phyloP scores from a whole-genome alignment of 2,329 filamentous ascomycete genomes.

The Plectosphaerella cucumerina region DNA sequence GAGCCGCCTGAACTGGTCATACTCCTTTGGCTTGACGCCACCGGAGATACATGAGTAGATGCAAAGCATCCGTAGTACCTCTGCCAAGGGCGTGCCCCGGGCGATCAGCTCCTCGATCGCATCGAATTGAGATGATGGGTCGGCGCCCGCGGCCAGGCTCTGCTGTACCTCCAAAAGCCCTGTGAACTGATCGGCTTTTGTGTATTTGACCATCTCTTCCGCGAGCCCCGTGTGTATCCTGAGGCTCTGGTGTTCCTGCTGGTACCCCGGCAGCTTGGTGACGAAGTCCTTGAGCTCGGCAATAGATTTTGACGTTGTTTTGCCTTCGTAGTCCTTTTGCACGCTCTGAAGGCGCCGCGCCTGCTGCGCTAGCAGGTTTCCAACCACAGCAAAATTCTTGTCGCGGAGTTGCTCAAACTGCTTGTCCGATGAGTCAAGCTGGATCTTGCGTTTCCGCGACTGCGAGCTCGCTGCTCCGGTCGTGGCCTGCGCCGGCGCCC shows the following conservation, averaged over 20 bases:
- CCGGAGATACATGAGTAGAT: conserved; percentile 88
- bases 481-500: conserved; percentile 61
- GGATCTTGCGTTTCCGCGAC: conserved; percentile 78
- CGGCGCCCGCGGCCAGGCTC: conserved; percentile 85
- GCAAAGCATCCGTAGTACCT: conserved; percentile 80
- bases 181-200: conserved; percentile 83
- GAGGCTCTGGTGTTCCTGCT: conserved; percentile 89
- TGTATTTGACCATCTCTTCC: conserved; percentile 93
- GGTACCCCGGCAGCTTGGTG: conserved; percentile 85
- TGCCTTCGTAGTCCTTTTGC: conserved; percentile 80
- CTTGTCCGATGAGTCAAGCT: conserved; percentile 83
- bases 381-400: conserved; percentile 93
- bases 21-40: conserved; percentile 81
- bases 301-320: conserved; percentile 81
- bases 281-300: conserved; percentile 90
- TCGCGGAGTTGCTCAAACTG: conserved; percentile 85
- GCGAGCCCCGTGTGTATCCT: conserved; percentile 88
- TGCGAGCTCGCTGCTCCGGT: conserved; percentile 38
- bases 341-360: conserved; percentile 81
- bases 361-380: conserved; percentile 82
- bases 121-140: conserved; percentile 85
- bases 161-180: conserved; percentile 90
- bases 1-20: conserved; percentile 83
- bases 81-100: conserved; percentile 74
- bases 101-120: conserved; percentile 93